Evolutionary conservation across 768 basidiomycete species (phyloP).

Genomic region (Lactarius akahatsu): DNA sequence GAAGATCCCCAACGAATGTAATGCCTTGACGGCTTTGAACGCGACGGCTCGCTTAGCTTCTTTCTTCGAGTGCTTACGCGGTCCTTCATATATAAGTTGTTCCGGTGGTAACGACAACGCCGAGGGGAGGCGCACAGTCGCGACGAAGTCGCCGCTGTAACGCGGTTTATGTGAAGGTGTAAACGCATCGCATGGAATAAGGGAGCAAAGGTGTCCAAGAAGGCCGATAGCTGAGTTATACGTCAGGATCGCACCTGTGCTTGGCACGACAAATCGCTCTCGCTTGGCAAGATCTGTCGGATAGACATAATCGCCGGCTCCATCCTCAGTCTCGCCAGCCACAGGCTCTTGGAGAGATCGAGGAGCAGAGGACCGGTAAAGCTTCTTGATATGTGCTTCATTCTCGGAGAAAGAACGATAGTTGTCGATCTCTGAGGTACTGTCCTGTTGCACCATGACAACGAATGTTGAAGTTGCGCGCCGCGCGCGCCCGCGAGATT

Average conservation of each 20-base stretch:
- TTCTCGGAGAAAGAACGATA: constrained; percentile 58
- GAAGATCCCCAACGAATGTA: constrained; percentile 72
- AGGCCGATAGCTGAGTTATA: constrained; percentile 73
- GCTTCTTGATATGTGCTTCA: constrained; percentile 62
- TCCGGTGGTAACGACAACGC: constrained; percentile 58
- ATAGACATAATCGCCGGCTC: constrained; percentile 37
- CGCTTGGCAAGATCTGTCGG: constrained; percentile 59
- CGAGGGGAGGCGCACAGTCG: constrained; percentile 63
- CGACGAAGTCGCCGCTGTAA: constrained; percentile 59
- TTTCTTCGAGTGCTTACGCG: constrained; percentile 61
- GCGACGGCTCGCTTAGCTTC: constrained; percentile 84
- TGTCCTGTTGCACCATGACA: constrained; percentile 71
- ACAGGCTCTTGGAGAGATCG: constrained; percentile 39
- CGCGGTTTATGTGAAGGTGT: constrained; percentile 59
- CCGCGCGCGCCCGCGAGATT: constrained; percentile 84
- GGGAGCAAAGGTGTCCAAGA: constrained; percentile 72
- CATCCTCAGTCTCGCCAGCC: constrained; percentile 41
- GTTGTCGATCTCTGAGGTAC: constrained; percentile 51
- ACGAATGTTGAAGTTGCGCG: constrained; percentile 74
- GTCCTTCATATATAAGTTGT: constrained; percentile 58
- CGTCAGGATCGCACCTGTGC: constrained; percentile 76
- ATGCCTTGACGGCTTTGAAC: constrained; percentile 69
- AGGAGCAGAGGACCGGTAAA: constrained; percentile 54
- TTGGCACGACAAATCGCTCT: constrained; percentile 71
- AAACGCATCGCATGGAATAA: constrained; percentile 71